Conservation (phyloP, 805 yeast genomes). For the Candida suzukii region DNA sequence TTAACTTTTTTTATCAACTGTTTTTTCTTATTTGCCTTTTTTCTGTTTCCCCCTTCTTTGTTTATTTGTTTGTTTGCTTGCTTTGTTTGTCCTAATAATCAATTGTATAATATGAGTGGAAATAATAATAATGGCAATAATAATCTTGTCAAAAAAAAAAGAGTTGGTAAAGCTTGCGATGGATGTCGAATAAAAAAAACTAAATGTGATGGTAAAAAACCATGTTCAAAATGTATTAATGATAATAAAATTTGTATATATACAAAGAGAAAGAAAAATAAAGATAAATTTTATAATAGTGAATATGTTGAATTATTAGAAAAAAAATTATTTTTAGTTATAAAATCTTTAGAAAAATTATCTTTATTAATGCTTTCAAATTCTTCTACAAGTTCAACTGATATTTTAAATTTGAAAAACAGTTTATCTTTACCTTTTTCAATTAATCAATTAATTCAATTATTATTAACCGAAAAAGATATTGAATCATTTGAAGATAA, state of each 20-base stretch:
- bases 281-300: conserved; percentile 48
- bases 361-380: conserved; percentile 20
- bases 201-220: conserved; percentile 56
- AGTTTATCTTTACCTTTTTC: neutral
- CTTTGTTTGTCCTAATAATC: neutral
- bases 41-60: no score
- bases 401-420: neutral
- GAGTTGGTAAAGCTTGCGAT: conserved; percentile 63
- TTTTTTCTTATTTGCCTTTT: no score
- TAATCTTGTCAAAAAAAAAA: conserved; percentile 28
- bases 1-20: no score
- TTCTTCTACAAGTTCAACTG: conserved; percentile 3
- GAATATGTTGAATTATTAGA: conserved; percentile 62
- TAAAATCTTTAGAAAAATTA: conserved; percentile 40
- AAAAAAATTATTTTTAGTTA: conserved; percentile 45
- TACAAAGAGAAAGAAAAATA: conserved; percentile 45
- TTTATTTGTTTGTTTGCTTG: no score
- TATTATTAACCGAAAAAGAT: neutral
- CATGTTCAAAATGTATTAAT: conserved; percentile 47
- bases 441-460: neutral
- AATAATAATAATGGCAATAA: neutral
- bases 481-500: neutral
- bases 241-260: conserved; percentile 56
- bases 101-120: neutral
- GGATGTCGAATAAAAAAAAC: conserved; percentile 57